Conservation (phyloP, 2,329 filamentous ascomycete genomes). For the Keithomyces neogunnii region DNA sequence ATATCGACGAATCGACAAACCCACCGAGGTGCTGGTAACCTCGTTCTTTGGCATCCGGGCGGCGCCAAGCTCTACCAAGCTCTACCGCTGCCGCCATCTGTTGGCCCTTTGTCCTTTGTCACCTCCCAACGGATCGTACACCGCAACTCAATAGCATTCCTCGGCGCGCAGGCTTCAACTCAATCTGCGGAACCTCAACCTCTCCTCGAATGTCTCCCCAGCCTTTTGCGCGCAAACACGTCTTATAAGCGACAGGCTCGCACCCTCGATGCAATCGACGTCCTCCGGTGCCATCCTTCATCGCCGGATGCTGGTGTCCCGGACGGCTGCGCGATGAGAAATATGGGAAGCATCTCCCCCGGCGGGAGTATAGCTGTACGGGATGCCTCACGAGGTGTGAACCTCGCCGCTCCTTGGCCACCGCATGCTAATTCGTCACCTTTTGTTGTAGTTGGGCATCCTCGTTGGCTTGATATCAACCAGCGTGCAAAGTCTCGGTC, state of each 20-base stretch:
- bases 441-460: constrained; percentile 64
- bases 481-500: constrained; percentile 85
- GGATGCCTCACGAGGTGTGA: constrained; percentile 7
- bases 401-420: background rate
- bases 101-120: background rate
- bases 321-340: constrained; percentile 51
- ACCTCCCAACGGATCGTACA: background rate
- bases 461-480: constrained; percentile 89
- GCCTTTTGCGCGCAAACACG: background rate
- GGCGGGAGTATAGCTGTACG: constrained; percentile 69
- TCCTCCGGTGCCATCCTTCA: constrained; percentile 2
- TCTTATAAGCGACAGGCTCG: background rate
- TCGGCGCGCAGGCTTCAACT: background rate
- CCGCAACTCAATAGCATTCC: background rate
- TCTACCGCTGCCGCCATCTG: background rate
- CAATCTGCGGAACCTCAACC: background rate
- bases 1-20: background rate
- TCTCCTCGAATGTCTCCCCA: background rate
- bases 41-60: background rate
- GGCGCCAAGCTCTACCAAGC: background rate
- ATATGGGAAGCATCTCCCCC: constrained; percentile 67
- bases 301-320: constrained; percentile 39
- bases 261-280: constrained; percentile 4
- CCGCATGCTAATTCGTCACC: constrained; percentile 8
- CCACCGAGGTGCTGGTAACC: constrained; percentile 3